Evolutionary conservation across 495 filamentous ascomycete genomes (phyloP).

Genomic region (Aspergillus bridgeri): DNA sequence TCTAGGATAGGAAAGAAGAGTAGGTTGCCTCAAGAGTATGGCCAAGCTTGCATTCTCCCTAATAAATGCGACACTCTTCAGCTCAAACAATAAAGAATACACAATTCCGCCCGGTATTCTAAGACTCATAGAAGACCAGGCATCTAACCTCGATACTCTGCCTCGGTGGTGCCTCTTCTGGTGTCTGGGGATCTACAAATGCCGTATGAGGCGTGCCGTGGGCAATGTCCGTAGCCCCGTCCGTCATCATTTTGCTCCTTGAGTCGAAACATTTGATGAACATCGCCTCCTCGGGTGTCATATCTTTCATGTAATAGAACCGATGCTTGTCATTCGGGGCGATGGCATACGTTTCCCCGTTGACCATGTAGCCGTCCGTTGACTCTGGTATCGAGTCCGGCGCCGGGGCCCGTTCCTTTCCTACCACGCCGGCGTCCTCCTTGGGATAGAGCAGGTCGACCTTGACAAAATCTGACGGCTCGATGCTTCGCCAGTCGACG

Average conservation of each 20-base stretch:
- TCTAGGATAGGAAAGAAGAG: no score
- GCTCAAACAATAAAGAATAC: no score
- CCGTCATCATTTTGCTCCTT: constrained; percentile 29
- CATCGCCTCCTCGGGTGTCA: constrained; percentile 61
- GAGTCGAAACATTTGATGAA: constrained; percentile 68
- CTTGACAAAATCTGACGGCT: constrained; percentile 57
- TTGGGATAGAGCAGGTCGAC: constrained; percentile 74
- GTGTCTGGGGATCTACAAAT: constrained; percentile 71
- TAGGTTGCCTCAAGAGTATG: no score
- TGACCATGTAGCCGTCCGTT: constrained; percentile 32
- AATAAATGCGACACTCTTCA: no score
- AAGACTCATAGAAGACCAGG: neutral
- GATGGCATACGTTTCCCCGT: constrained; percentile 62
- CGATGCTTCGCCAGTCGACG: constrained; percentile 57
- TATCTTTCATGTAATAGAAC: constrained; percentile 7
- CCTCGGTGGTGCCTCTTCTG: constrained; percentile 53
- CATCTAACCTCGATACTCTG: constrained; percentile 83
- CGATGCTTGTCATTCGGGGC: constrained; percentile 61
- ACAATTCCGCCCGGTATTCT: no score
- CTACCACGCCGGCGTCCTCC: constrained; percentile 70
- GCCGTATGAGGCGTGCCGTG: constrained; percentile 76
- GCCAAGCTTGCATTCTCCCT: no score
- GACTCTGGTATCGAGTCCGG: constrained; percentile 13
- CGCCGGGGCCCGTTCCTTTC: constrained; percentile 51
- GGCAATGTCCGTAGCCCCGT: constrained; percentile 58